Evolutionary conservation across 345 rosid species (phyloP), one percentile per base, ranked within the genome.

Genomic region (Luvunga scandens): DNA sequence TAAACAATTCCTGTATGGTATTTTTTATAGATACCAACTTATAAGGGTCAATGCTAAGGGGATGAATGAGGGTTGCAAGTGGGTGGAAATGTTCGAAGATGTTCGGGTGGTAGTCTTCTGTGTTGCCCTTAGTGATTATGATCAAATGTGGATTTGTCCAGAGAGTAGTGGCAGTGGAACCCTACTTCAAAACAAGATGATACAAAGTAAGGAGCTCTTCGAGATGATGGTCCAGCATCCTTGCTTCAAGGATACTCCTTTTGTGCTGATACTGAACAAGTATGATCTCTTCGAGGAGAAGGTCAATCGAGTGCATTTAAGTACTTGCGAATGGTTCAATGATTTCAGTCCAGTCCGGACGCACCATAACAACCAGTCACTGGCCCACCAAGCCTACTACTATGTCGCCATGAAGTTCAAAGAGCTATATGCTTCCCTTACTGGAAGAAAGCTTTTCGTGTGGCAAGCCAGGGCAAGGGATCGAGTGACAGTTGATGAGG

Each of bases 41-140:
- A 94, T 97, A 59, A 84, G 98, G n/a, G 91, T 97, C 57, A 94
- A 91, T 55, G 98, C 98, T 0, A 94, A 89, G 78, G 97, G 98
- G 57, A 90, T 94, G 97, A 93, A 89, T 38, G 98, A 94, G 75
- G 98, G 98, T 33, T 97, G 98, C 88, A 97, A 97, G 83, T 97
- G 99, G 99, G 94, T 97, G 1, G 98, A 94, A 76, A 97, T 97
- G 98, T 94, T 97, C 33, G 99, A 97, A 90, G 99, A 97, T 3
- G 99, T 91, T 59, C 88, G 93, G 2, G 93, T 83, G 7, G 90
- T 94, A 2, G 83, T 94, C 66, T 94, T 97, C 93, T 97, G 99
- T 45, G 87, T 93, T 9, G 85, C 98, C 72, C 91, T 97, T 56
- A 84, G 91, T 50, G 98, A 97, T 83, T 97, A 91, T 71, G 99